These are phyloP conservation scores for Firmiana major DNA, from an alignment of 345 rosid genomes.

Conservation along the genomic window DNA sequence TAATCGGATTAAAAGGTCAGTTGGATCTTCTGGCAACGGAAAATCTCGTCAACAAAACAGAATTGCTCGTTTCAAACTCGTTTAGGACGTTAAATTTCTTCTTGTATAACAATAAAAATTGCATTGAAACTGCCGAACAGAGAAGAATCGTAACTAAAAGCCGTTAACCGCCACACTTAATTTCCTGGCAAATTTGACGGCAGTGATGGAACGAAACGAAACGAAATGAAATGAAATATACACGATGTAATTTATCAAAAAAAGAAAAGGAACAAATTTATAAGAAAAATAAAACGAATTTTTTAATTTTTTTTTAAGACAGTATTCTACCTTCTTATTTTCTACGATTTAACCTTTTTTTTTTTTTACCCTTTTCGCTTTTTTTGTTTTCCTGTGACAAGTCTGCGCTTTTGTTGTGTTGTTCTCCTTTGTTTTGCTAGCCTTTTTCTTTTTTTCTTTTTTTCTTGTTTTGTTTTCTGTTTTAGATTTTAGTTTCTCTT, in stretches of 20 bases:
- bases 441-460: not conserved
- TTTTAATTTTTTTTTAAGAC: no score
- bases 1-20: not conserved
- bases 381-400: not conserved
- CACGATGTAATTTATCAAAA: not conserved
- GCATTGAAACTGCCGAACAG: not conserved
- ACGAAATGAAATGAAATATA: not conserved
- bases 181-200: not conserved
- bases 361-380: not conserved
- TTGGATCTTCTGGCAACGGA: conserved; percentile 5
- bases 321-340: conserved; percentile 18
- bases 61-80: not conserved
- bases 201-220: not conserved
- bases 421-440: conserved; percentile 12
- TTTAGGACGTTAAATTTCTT: not conserved
- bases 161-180: not conserved
- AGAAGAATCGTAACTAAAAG: not conserved
- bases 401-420: not conserved
- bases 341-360: not conserved
- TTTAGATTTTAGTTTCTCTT: not conserved
- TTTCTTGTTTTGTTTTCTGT: not conserved
- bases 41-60: not conserved
- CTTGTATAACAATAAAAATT: not conserved
- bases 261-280: not conserved
- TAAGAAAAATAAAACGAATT: not conserved